Conservation (phyloP, 106 monocot genomes). For the Cymbidium sinense region DNA sequence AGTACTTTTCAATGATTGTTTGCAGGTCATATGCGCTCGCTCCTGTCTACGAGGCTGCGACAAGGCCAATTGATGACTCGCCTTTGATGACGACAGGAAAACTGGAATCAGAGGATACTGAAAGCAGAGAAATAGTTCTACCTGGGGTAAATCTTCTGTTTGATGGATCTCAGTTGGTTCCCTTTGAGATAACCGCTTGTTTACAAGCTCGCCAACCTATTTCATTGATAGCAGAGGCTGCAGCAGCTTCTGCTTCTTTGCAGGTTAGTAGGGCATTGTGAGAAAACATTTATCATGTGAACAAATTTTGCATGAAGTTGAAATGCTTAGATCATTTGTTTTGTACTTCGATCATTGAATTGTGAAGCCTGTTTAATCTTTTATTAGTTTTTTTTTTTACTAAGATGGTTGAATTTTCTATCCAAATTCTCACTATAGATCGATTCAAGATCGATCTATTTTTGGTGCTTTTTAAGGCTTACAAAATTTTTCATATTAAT, state of each 20-base stretch:
- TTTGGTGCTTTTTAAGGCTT: neutral
- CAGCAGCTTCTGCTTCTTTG: conserved; percentile 52
- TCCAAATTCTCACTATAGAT: neutral
- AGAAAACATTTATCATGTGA: conserved; percentile 4
- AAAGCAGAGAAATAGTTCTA: conserved; percentile 71
- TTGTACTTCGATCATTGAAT: neutral
- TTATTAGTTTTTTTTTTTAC: neutral
- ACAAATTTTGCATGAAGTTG: neutral
- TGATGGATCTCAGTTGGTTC: conserved; percentile 65
- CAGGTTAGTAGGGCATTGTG: conserved; percentile 27
- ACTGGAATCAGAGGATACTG: conserved; percentile 73
- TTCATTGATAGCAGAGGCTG: conserved; percentile 79
- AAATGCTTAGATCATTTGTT: neutral
- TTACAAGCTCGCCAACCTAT: conserved; percentile 87
- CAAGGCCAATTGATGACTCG: conserved; percentile 53
- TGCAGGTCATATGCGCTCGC: conserved; percentile 79
- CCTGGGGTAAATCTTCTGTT: conserved; percentile 88
- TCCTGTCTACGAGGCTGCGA: conserved; percentile 65
- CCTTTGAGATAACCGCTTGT: conserved; percentile 88
- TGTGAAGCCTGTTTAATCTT: neutral
- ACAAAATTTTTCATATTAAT: neutral
- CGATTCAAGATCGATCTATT: neutral
- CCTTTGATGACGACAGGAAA: conserved; percentile 30
- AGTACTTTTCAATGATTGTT: neutral
- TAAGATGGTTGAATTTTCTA: neutral